phyloP scores from a whole-genome alignment of 139 green algal genomes.

The Chara braunii region DNA sequence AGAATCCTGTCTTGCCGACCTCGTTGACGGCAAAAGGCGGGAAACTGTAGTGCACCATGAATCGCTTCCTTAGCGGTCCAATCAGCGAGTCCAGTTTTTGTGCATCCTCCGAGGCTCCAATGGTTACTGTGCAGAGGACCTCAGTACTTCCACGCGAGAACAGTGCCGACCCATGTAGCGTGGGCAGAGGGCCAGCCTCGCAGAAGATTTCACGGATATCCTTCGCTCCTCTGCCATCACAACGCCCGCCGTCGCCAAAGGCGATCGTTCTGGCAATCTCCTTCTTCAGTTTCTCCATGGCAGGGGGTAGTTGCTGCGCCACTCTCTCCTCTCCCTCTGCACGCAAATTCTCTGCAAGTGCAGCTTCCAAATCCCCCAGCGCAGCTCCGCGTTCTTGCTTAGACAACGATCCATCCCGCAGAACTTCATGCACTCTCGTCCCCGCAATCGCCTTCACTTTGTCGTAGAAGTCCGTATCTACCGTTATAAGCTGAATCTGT shows the following conservation, averaged over 20 bases:
- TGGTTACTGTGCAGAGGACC: conserved; percentile 37
- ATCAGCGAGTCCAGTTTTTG: conserved; percentile 16
- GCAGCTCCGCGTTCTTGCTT: conserved; percentile 25
- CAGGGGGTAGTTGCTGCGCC: conserved; percentile 7
- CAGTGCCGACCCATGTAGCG: conserved; percentile 82
- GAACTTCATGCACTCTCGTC: no score
- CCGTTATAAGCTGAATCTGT: neutral
- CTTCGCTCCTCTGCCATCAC: conserved; percentile 18
- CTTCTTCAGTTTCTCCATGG: conserved; percentile 22
- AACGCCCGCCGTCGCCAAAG: conserved; percentile 1
- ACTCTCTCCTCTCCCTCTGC: conserved; percentile 4
- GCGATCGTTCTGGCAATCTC: conserved; percentile 7
- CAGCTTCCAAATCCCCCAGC: conserved; percentile 26
- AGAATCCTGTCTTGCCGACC: conserved; percentile 53
- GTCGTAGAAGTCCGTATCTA: conserved; percentile 1
- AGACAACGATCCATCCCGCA: no score
- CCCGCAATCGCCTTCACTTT: conserved; percentile 10
- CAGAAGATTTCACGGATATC: conserved; percentile 47
- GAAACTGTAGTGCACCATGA: conserved; percentile 95
- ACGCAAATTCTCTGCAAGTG: conserved; percentile 12
- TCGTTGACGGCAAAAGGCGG: conserved; percentile 88
- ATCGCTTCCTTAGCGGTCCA: conserved; percentile 17
- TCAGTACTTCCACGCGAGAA: conserved; percentile 97
- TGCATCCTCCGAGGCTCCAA: conserved; percentile 26
- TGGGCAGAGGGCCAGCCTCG: conserved; percentile 44